A percentile compares a stretch with the other conserved stretches of the same genome.
Evolutionary conservation across 176 grass and related monocot genomes (phyloP).

Genomic region (Tillandsia fasciculata): DNA sequence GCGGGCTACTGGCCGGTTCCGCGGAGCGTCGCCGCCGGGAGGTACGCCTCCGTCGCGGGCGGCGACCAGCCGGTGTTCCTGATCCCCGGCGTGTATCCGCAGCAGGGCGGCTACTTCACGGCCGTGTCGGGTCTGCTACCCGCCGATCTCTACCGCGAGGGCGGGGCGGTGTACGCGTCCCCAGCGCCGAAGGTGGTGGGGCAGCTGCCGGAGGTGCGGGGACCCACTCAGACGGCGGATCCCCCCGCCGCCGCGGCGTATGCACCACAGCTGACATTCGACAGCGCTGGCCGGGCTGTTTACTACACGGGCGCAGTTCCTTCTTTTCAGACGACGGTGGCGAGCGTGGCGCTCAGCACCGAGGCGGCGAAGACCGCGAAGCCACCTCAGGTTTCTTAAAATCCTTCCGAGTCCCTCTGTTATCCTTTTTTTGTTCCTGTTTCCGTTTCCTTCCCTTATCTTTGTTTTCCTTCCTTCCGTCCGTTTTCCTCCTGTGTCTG

Average conservation of each 20-base stretch:
- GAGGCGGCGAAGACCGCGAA: slow-evolving; percentile 56
- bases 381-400: slow-evolving; percentile 59
- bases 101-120: slow-evolving; percentile 1
- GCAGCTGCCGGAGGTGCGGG: not conserved
- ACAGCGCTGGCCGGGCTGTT: slow-evolving; percentile 60
- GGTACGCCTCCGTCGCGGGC: slow-evolving; percentile 10
- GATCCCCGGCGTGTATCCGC: not conserved
- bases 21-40: not conserved
- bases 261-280: slow-evolving; percentile 51
- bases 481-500: not conserved
- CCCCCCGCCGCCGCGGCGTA: slow-evolving; percentile 11
- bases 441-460: slow-evolving; percentile 24
- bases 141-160: slow-evolving; percentile 8
- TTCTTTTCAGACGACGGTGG: slow-evolving; percentile 35
- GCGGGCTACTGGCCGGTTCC: slow-evolving; percentile 16
- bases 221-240: not conserved
- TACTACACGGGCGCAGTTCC: slow-evolving; percentile 78
- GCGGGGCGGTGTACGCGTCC: slow-evolving; percentile 8
- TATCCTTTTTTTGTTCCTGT: slow-evolving; percentile 20
- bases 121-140: slow-evolving; percentile 1
- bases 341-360: slow-evolving; percentile 9
- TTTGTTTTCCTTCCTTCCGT: not conserved
- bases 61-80: slow-evolving; percentile 18
- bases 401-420: slow-evolving; percentile 9
- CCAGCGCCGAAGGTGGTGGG: not conserved